Evolutionary conservation across 2,329 filamentous ascomycete genomes (phyloP), one percentile per base, ranked within the genome.

Genomic region (Westerdykella aurantiaca): DNA sequence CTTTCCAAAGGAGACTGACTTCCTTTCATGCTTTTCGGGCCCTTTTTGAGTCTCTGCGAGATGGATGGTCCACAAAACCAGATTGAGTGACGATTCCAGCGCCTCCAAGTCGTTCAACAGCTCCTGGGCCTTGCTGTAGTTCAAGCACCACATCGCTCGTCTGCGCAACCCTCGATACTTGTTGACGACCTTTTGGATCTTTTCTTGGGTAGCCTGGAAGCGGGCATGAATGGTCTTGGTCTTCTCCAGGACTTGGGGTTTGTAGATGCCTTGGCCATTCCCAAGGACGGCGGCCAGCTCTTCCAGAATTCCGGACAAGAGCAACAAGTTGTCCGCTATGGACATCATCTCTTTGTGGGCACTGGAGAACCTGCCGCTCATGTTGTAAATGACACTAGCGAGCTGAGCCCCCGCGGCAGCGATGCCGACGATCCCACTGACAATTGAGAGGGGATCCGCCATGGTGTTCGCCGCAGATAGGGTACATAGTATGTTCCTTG

Each of bases 331-430:
- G 31, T 16, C 25, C 10, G 39, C 39, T 13, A 41, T 34, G 5
- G 17, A 13, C 13, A 25, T 18, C 12, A 41, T 41, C 21, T 40
- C 29, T 18, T 25, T 31, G 10, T 29, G 43, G 14, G 38, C 38
- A 33, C 31, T 12, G 5, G 17, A 21, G 31, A 39, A n/a, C 22
- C 31, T 40, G 33, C 41, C 43, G 38, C 43, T 23, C 31, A 41
- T 21, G 9, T 17, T 14, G 33, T 45, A 35, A 12, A 45, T 33
- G 13, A 34, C 29, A 21, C 37, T 45, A 13, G 43, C 37, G 29
- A 45, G 38, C 12, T 45, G 43, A 14, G 34, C 43, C 14, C 37
- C 25, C 13, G 43, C 43, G 9, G 31, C 37, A 14, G 43, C 37
- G 16, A 45, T 41, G 31, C 37, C 43, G 13, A 34, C 31, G 11